phyloP scores from a whole-genome alignment of 179 eudicot species.

The Heliamphora pulchella region DNA sequence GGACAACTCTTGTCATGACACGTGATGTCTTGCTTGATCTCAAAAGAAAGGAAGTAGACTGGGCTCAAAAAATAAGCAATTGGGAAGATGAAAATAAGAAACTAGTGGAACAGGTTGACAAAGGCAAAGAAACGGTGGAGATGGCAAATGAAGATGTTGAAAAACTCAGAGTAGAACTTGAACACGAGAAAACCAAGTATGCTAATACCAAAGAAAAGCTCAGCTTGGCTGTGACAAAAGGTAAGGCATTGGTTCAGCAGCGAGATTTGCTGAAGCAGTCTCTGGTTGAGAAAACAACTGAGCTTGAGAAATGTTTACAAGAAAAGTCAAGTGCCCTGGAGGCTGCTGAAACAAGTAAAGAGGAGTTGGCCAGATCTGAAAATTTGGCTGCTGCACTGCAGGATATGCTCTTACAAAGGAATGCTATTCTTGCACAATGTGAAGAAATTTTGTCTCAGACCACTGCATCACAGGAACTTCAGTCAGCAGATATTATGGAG shows the following conservation, averaged over 20 bases:
- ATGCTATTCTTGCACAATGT: slow-evolving; percentile 48
- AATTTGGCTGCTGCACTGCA: slow-evolving; percentile 51
- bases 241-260: slow-evolving; percentile 94
- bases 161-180: slow-evolving; percentile 64
- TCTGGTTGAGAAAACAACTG: slow-evolving; percentile 62
- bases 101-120: slow-evolving; percentile 54
- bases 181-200: slow-evolving; percentile 71
- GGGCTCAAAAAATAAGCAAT: slow-evolving; percentile 40
- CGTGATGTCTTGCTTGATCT: slow-evolving; percentile 55
- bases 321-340: slow-evolving; percentile 67
- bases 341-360: slow-evolving; percentile 59
- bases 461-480: slow-evolving; percentile 36
- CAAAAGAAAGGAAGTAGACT: slow-evolving; percentile 49
- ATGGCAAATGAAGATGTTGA: slow-evolving; percentile 48
- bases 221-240: slow-evolving; percentile 94
- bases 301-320: slow-evolving; percentile 62
- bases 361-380: slow-evolving; percentile 52
- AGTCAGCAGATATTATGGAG: slow-evolving; percentile 45
- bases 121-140: slow-evolving; percentile 34
- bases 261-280: slow-evolving; percentile 76
- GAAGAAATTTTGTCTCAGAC: slow-evolving; percentile 48
- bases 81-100: slow-evolving; percentile 50
- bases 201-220: slow-evolving; percentile 91
- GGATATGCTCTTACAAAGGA: slow-evolving; percentile 57
- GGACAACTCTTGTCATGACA: slow-evolving; percentile 39